phyloP scores from a whole-genome alignment of 2,329 filamentous ascomycete genomes.

The Clarireedia hainanense region DNA sequence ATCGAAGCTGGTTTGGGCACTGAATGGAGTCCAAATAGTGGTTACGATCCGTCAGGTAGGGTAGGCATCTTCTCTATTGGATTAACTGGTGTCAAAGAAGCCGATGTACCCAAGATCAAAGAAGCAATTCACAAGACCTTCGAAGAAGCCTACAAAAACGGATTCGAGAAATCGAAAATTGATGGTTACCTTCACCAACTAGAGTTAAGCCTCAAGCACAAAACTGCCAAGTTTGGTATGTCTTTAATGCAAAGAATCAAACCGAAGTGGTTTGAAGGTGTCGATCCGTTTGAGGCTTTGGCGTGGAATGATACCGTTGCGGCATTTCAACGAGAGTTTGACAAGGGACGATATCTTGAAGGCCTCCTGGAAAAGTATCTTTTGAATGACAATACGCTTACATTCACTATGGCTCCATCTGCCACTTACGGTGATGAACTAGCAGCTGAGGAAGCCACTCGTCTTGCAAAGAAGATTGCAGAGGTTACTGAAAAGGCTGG shows the following conservation, averaged over 20 bases:
- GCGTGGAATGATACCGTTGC: conserved; percentile 86
- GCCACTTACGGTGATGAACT: conserved; percentile 66
- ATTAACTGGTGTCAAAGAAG: conserved; percentile 78
- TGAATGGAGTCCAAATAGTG: conserved; percentile 91
- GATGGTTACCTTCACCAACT: conserved; percentile 90
- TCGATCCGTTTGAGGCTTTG: conserved; percentile 83
- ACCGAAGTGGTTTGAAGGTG: conserved; percentile 90
- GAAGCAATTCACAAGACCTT: conserved; percentile 66
- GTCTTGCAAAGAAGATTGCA: conserved; percentile 67
- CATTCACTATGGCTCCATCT: conserved; percentile 90
- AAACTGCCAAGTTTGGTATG: conserved; percentile 92
- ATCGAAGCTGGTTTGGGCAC: conserved; percentile 86
- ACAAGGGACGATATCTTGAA: conserved; percentile 74
- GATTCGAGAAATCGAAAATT: conserved; percentile 85
- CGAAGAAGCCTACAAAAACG: conserved; percentile 59
- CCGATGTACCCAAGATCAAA: conserved; percentile 71
- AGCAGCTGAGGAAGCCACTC: conserved; percentile 65
- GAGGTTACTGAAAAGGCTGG: conserved; percentile 62
- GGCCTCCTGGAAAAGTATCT: conserved; percentile 82
- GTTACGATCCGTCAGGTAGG: conserved; percentile 73
- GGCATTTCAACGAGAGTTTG: conserved; percentile 71
- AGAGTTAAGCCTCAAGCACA: conserved; percentile 89
- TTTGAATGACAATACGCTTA: conserved; percentile 76
- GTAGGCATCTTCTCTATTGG: conserved; percentile 84
- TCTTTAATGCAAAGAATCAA: conserved; percentile 81